Evolutionary conservation across 2,329 filamentous ascomycete species (phyloP).

Genomic region (Hypomyces perniciosus): DNA sequence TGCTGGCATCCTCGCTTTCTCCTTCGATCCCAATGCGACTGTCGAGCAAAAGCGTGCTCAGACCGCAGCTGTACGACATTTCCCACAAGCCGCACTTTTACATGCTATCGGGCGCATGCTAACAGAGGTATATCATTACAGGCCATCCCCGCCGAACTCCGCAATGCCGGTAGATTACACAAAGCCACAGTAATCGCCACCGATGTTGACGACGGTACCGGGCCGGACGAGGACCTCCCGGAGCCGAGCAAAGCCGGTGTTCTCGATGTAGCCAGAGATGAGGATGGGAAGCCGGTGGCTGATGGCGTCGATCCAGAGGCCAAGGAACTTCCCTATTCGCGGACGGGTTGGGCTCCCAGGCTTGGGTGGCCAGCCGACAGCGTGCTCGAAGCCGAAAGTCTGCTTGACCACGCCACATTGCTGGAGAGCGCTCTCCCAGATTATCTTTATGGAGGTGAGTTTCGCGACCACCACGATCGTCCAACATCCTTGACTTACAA

Average conservation of each 20-base stretch:
- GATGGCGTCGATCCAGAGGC: conserved; percentile 49
- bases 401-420: conserved; percentile 84
- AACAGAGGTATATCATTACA: conserved; percentile 14
- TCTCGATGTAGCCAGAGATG: conserved; percentile 47
- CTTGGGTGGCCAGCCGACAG: conserved; percentile 66
- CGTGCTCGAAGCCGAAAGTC: conserved; percentile 53
- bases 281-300: conserved; percentile 40
- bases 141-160: conserved; percentile 35
- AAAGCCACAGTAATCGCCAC: conserved; percentile 68
- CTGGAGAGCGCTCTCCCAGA: conserved; percentile 80
- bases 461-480: background rate
- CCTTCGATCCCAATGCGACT: conserved; percentile 80
- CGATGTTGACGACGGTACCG: conserved; percentile 68
- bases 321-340: conserved; percentile 39
- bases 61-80: conserved; percentile 59
- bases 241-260: conserved; percentile 65
- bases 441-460: conserved; percentile 78
- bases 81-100: conserved; percentile 16
- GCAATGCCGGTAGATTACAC: conserved; percentile 28
- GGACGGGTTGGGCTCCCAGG: conserved; percentile 81
- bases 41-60: conserved; percentile 80
- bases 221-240: conserved; percentile 70
- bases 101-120: conserved; percentile 4
- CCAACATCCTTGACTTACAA: conserved; percentile 9
- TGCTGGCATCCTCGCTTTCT: conserved; percentile 72